A percentile compares a stretch with the other conserved stretches of the same genome.
Evolutionary conservation across 1,139 yeast species (phyloP).

Genomic region (Entelexis paramagnoliae): DNA sequence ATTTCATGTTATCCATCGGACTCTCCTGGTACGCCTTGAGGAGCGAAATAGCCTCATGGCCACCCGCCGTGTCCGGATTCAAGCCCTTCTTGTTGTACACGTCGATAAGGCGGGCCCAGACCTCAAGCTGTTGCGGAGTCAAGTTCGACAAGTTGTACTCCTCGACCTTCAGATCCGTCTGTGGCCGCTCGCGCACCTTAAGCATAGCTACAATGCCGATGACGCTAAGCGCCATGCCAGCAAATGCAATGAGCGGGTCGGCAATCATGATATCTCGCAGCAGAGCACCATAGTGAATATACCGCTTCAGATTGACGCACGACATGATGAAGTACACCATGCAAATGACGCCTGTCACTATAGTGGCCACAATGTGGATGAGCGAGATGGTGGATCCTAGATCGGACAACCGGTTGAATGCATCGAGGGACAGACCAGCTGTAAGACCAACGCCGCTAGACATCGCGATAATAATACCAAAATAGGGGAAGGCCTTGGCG

Average conservation of each 20-base stretch:
- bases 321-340: slow-evolving; percentile 25
- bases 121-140: slow-evolving; percentile 31
- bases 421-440: slow-evolving; percentile 25
- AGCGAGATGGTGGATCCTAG: slow-evolving; percentile 23
- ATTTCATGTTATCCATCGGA: slow-evolving; percentile 31
- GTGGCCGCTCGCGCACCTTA: slow-evolving; percentile 26
- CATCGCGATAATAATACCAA: slow-evolving; percentile 23
- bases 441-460: slow-evolving; percentile 27
- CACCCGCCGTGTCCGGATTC: slow-evolving; percentile 34
- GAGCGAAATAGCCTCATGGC: slow-evolving; percentile 34
- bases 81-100: slow-evolving; percentile 28
- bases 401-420: slow-evolving; percentile 26
- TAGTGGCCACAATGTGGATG: slow-evolving; percentile 24
- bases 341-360: slow-evolving; percentile 20
- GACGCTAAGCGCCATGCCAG: slow-evolving; percentile 23
- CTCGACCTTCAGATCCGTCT: slow-evolving; percentile 32
- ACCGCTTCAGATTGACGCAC: slow-evolving; percentile 15
- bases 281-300: background rate
- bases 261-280: slow-evolving; percentile 23
- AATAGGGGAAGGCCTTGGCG: slow-evolving; percentile 23
- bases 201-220: slow-evolving; percentile 24
- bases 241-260: slow-evolving; percentile 27
- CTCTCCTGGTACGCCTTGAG: slow-evolving; percentile 35
- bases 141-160: slow-evolving; percentile 31
- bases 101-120: slow-evolving; percentile 36